Percentiles rank a stretch among this genome's conserved stretches.
These are phyloP conservation scores for Lactarius evosmus DNA, from an alignment of 768 basidiomycete species.

Conservation along the genomic window DNA sequence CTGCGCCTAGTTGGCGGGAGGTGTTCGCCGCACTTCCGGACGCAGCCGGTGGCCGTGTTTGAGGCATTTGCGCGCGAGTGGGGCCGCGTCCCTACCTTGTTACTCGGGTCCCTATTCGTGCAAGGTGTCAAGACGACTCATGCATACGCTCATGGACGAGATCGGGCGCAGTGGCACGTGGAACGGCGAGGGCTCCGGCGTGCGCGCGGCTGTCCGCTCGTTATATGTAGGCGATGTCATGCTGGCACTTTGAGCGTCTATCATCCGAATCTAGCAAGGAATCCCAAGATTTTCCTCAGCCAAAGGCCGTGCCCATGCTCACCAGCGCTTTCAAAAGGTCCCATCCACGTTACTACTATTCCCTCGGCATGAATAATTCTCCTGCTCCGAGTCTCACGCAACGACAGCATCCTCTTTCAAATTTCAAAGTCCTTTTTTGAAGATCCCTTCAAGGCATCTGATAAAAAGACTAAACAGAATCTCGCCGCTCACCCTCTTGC, in stretches of 20 bases:
- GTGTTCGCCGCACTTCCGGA: conserved; percentile 61
- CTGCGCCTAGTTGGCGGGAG: no score
- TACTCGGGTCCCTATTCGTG: conserved; percentile 56
- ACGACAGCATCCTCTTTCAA: not conserved
- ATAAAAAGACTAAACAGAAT: not conserved
- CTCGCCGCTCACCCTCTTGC: not conserved
- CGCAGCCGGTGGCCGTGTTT: conserved; percentile 62
- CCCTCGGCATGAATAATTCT: not conserved
- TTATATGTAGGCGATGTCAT: no score
- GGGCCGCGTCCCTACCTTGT: conserved; percentile 84
- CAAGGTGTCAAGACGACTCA: conserved; percentile 68
- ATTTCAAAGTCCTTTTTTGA: not conserved
- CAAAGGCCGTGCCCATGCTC: no score
- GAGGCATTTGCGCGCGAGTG: conserved; percentile 81
- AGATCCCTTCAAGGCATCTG: not conserved
- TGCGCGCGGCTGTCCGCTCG: no score
- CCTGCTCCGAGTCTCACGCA: not conserved
- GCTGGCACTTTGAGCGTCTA: no score
- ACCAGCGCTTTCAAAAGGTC: no score
- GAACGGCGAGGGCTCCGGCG: conserved; percentile 77
- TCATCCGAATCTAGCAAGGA: no score
- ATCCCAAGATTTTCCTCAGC: no score
- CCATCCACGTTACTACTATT: no score
- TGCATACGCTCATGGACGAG: conserved; percentile 64
- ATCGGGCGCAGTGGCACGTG: conserved; percentile 68